Base-by-base conservation (phyloP, 2,329 filamentous ascomycete genomes). In the Sphaerulina vaccinii region DNA sequence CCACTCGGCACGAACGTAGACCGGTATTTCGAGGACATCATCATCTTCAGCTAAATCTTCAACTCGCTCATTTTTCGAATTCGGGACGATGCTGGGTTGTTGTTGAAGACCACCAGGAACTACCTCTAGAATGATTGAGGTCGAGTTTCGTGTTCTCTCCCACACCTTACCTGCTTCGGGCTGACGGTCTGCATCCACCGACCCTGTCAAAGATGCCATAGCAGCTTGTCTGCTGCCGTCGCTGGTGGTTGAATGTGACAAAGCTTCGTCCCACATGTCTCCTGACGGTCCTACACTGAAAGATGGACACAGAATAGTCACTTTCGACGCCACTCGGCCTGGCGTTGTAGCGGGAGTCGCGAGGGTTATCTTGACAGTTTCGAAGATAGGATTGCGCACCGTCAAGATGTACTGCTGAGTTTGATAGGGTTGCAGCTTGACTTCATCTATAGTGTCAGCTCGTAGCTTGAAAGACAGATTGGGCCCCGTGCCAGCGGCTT, bases 201-300 rank as follows among this genome's bases (percentile, higher is more conserved):
- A 66, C 62, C 60, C 66, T 16, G 62, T 68, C 53, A 62, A 54
- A 10, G 61, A 63, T 15, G 64, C 63, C 59, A 68, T 63, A 2
- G 65, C 65, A 19, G 65, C 61, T 57, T 60, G 63, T 36, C 65
- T 41, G 35, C 62, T 52, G 23, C 65, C 62, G 22, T 62, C 65
- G 22, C 55, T 49, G 40, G 46, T 47, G 13, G 62, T 62, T 21
- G 57, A 56, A n/a, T 58, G 35, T 79, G 82, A 67, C 9, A 96
- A 78, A 0, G 91, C 92, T 66, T 97, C 93, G 63, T 97, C 92
- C 87, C 87, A 88, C 44, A 52, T 51, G 63, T 91, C 87, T n/a
- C 89, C 93, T 69, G 96, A 96, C 52, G 92, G 89, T 57, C 91
- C 92, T 38, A 99, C 86, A 42, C 93, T 88, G 69, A 99, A 97